A percentile compares a stretch with the other conserved stretches of the same genome.
Conservation (phyloP, 768 basidiomycete species). For the Chlorophyllum brunneum region DNA sequence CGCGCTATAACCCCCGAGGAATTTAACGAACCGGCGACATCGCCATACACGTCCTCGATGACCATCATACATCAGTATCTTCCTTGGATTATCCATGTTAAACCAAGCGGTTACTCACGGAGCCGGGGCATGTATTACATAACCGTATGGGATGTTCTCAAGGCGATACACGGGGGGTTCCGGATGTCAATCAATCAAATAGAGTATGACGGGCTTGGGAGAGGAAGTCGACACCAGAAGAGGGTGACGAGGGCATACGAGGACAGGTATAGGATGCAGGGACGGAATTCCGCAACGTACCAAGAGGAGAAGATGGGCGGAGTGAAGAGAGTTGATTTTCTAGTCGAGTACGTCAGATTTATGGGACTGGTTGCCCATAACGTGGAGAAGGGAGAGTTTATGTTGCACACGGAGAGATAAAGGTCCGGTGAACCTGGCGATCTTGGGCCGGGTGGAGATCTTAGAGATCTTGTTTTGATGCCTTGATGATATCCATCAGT, state of each 20-base stretch:
- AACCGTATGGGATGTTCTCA: constrained; percentile 10
- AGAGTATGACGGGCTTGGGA: constrained; percentile 4
- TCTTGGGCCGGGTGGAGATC: neutral
- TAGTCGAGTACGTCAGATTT: constrained; percentile 8
- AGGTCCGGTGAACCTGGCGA: neutral
- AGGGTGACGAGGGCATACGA: constrained; percentile 9
- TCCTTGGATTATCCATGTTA: constrained; percentile 8
- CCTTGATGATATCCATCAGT: neutral
- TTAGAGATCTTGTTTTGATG: neutral
- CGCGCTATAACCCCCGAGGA: neutral
- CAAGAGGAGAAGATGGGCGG: constrained; percentile 10
- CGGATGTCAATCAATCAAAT: neutral
- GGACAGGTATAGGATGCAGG: neutral
- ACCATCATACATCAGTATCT: constrained; percentile 2
- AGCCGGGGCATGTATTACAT: constrained; percentile 4
- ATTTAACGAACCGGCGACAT: constrained; percentile 5
- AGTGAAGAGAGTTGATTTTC: constrained; percentile 3
- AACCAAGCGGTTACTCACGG: constrained; percentile 5
- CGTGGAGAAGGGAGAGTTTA: constrained; percentile 6
- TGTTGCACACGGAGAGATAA: constrained; percentile 5
- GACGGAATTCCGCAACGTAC: neutral
- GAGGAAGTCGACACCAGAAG: neutral
- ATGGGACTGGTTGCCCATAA: constrained; percentile 5
- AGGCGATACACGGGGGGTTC: constrained; percentile 1
- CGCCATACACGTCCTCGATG: neutral